Evolutionary conservation across 2,329 filamentous ascomycete genomes (phyloP).

Genomic region (Dryadomyces sulphureus): DNA sequence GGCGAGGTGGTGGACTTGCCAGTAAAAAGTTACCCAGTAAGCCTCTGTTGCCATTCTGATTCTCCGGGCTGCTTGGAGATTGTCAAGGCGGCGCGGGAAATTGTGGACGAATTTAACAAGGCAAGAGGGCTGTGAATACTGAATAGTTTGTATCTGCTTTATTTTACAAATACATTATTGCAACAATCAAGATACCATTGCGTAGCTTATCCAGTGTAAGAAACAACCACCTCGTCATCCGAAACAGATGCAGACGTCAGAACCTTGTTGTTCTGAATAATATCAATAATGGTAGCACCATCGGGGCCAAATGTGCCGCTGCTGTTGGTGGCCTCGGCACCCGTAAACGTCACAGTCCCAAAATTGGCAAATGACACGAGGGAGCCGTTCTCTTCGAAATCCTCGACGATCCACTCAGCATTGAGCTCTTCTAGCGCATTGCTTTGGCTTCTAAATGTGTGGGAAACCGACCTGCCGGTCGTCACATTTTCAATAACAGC

Average conservation of each 20-base stretch:
- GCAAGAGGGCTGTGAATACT: not conserved
- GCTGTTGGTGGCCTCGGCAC: conserved; percentile 18
- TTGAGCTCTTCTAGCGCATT: conserved; percentile 12
- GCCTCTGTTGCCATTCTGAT: conserved; percentile 31
- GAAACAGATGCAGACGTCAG: conserved; percentile 9
- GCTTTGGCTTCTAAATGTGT: conserved; percentile 23
- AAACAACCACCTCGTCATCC: not conserved
- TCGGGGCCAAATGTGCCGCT: conserved; percentile 16
- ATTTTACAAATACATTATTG: no score
- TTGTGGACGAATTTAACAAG: conserved; percentile 25
- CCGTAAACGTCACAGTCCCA: conserved; percentile 12
- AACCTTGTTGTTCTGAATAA: conserved; percentile 9
- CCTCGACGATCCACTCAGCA: conserved; percentile 17
- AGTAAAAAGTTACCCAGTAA: conserved; percentile 24
- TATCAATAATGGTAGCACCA: conserved; percentile 25
- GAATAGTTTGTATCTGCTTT: no score
- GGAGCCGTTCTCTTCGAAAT: conserved; percentile 12
- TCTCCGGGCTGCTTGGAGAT: conserved; percentile 29
- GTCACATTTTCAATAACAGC: conserved; percentile 10
- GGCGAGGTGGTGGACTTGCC: conserved; percentile 22
- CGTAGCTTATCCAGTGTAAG: not conserved
- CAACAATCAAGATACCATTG: no score
- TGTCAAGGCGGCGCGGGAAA: conserved; percentile 21
- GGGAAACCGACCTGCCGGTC: conserved; percentile 32
- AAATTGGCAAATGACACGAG: conserved; percentile 15